Conservation (phyloP, 2,329 filamentous ascomycete species). For the Penicillium rolfsii region DNA sequence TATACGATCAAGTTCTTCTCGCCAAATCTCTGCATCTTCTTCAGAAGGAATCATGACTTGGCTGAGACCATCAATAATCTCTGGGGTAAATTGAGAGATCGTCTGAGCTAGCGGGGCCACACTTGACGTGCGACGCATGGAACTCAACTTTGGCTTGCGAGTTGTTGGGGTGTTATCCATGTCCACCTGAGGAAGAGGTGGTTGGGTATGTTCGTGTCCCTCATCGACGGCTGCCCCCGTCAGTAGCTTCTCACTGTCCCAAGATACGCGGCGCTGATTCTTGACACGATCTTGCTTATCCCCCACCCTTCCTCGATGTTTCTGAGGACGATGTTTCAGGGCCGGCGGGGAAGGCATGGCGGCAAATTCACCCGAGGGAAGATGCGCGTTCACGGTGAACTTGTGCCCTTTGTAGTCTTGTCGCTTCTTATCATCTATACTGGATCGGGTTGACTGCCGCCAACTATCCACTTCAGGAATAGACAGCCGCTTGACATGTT, state of each 20-base stretch:
- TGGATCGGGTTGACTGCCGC: slow-evolving; percentile 38
- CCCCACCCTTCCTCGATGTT: slow-evolving; percentile 39
- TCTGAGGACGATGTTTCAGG: slow-evolving; percentile 45
- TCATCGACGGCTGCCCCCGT: slow-evolving; percentile 31
- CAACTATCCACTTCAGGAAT: slow-evolving; percentile 43
- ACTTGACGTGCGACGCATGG: slow-evolving; percentile 17
- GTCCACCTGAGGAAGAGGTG: slow-evolving; percentile 13
- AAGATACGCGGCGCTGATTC: slow-evolving; percentile 42
- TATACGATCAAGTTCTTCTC: slow-evolving; percentile 43
- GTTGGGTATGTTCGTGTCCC: slow-evolving; percentile 12
- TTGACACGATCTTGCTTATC: slow-evolving; percentile 33
- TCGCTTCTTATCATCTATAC: slow-evolving; percentile 38
- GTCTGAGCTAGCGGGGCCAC: slow-evolving; percentile 34
- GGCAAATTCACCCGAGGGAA: slow-evolving; percentile 32
- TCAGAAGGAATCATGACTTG: slow-evolving; percentile 41
- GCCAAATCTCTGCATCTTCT: slow-evolving; percentile 45
- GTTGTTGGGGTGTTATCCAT: slow-evolving; percentile 27
- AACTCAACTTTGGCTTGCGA: slow-evolving; percentile 21
- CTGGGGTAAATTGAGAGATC: slow-evolving; percentile 40
- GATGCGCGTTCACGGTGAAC: slow-evolving; percentile 36
- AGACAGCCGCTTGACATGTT: slow-evolving; percentile 46
- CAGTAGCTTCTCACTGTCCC: slow-evolving; percentile 44
- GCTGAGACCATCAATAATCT: slow-evolving; percentile 44
- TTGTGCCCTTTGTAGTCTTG: slow-evolving; percentile 39
- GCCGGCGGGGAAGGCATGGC: slow-evolving; percentile 45